These are phyloP conservation scores for Blastocystis sp. DNA, from an alignment of 352 stramenopile species.

Conservation along the genomic window DNA sequence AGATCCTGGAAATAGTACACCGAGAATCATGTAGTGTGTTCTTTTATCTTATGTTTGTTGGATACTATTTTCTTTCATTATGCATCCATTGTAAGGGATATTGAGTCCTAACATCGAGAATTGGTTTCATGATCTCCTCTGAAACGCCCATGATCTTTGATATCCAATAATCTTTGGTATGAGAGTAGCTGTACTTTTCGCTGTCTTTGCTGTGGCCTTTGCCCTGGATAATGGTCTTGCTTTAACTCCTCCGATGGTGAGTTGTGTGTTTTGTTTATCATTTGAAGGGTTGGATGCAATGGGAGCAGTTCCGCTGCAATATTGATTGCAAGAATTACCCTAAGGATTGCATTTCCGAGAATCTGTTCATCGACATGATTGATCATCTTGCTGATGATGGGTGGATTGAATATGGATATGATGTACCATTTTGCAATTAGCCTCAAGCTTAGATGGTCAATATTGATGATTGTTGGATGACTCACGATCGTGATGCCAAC, in stretches of 20 bases:
- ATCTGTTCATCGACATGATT: conserved; percentile 65
- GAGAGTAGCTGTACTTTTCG: conserved; percentile 48
- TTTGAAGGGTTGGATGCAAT: conserved; percentile 67
- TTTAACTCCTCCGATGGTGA: conserved; percentile 68
- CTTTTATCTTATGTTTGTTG: no score
- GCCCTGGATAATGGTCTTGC: conserved; percentile 68
- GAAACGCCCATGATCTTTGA: no score
- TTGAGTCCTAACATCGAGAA: no score
- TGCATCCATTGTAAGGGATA: no score
- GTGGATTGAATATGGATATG: conserved; percentile 67
- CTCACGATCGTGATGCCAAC: conserved; percentile 59
- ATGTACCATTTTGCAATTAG: not conserved
- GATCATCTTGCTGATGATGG: conserved; percentile 65
- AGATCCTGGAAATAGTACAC: conserved; percentile 42
- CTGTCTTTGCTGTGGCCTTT: conserved; percentile 52
- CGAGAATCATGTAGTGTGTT: conserved; percentile 36
- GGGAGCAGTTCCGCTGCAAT: conserved; percentile 69
- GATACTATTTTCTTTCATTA: no score
- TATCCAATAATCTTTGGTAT: conserved; percentile 43
- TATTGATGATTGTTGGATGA: conserved; percentile 70
- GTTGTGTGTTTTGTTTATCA: not conserved
- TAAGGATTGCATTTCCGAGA: conserved; percentile 65
- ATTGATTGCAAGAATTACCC: conserved; percentile 67
- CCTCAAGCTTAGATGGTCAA: conserved; percentile 64
- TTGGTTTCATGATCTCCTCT: no score